Conservation (phyloP, 345 rosid genomes). For the Diplotaxis tenuifolia region DNA sequence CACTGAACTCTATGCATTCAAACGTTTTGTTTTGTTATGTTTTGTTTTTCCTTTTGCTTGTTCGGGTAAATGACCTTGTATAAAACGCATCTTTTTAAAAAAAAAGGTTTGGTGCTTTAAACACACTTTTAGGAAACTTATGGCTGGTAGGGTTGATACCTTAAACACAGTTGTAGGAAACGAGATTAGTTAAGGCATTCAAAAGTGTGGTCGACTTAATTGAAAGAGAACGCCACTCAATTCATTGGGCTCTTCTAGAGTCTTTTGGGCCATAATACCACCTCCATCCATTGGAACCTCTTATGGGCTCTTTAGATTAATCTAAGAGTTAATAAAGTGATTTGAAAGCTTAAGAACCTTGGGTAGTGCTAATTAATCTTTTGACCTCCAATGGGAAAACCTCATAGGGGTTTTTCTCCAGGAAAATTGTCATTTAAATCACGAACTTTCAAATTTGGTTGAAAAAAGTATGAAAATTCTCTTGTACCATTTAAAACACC, state of each 20-base stretch:
- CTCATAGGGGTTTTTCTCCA: too few relatives aligned
- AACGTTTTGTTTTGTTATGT: constrained; percentile 20
- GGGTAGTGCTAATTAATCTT: too few relatives aligned
- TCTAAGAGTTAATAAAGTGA: too few relatives aligned
- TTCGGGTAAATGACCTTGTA: constrained; percentile 4
- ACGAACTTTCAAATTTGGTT: too few relatives aligned
- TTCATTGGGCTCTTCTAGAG: constrained; percentile 11
- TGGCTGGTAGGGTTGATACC: neutral
- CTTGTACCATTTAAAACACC: too few relatives aligned
- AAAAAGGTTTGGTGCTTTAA: neutral
- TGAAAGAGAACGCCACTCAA: neutral
- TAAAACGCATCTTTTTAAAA: constrained; percentile 7
- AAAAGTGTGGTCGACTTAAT: neutral
- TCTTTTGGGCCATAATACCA: constrained; percentile 20
- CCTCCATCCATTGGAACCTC: too few relatives aligned
- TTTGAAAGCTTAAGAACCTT: too few relatives aligned
- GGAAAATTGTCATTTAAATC: too few relatives aligned
- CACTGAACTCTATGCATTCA: constrained; percentile 5
- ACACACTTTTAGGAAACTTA: neutral
- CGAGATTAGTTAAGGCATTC: neutral
- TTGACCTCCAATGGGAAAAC: too few relatives aligned
- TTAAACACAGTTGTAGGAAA: constrained; percentile 5
- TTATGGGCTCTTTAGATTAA: too few relatives aligned
- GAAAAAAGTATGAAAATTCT: too few relatives aligned
- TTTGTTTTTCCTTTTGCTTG: constrained; percentile 14